Evolutionary conservation across 148 eudicot species (phyloP).

Genomic region (Rhododendron molle): DNA sequence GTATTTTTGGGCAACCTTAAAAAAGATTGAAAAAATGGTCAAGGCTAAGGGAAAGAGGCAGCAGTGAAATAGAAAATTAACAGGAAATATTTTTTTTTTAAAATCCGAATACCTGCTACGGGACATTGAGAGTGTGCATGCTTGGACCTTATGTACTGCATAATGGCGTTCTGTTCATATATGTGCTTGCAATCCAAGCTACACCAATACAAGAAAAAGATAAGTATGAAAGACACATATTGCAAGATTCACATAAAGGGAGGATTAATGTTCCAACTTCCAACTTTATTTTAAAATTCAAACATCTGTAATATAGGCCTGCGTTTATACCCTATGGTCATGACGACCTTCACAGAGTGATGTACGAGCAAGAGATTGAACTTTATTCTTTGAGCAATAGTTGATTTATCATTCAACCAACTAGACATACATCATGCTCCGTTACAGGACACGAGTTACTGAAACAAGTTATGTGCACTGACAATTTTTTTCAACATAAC

Average conservation of each 20-base stretch:
- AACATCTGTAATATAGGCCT: neutral
- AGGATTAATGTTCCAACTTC: neutral
- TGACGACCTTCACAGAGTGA: neutral
- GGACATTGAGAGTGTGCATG: constrained; percentile 44
- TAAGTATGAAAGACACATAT: neutral
- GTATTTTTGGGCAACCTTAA: constrained; percentile 68
- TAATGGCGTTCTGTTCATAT: constrained; percentile 60
- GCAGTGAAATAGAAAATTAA: neutral
- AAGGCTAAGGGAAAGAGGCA: neutral
- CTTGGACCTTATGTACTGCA: constrained; percentile 38
- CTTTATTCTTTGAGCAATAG: neutral
- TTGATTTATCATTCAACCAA: neutral
- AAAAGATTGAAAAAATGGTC: neutral
- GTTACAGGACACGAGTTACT: neutral
- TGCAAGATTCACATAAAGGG: neutral
- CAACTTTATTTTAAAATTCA: neutral
- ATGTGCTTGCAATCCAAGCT: constrained; percentile 94
- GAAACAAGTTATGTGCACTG: neutral
- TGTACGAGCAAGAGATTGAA: neutral
- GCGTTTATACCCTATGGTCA: neutral
- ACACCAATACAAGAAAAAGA: neutral
- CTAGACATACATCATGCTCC: neutral
- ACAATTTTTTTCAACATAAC: neutral
- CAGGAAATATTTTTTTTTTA: neutral
- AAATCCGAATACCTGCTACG: constrained; percentile 47